Conservation (phyloP, 2,329 filamentous ascomycete genomes). For the Colletotrichum sp. region DNA sequence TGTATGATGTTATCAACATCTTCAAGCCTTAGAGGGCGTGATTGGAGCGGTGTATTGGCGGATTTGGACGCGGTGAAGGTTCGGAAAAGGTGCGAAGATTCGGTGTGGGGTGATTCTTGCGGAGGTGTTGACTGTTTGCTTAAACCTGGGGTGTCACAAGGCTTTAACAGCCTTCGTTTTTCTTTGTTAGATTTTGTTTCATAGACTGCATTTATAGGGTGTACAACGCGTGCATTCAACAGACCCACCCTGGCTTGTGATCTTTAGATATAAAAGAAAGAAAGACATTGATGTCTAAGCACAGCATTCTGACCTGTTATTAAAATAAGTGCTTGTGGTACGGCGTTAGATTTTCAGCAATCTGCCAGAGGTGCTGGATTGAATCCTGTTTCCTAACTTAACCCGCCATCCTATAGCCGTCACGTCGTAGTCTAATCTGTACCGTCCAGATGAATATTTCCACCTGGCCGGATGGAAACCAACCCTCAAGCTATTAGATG, state of each 20-base stretch:
- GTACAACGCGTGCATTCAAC: fast-evolving
- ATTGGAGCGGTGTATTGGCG: background rate
- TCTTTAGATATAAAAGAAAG: background rate
- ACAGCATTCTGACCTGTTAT: too few species aligned
- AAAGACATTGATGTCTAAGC: fast-evolving
- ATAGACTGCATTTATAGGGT: background rate
- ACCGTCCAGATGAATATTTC: too few species aligned
- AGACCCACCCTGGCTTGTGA: background rate
- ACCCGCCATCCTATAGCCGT: too few species aligned
- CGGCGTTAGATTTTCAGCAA: too few species aligned
- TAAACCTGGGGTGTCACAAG: background rate
- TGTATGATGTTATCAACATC: background rate
- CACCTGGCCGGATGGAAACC: too few species aligned
- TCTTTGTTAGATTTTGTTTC: background rate
- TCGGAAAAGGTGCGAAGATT: background rate
- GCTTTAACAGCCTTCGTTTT: background rate
- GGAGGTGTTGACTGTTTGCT: background rate
- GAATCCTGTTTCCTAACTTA: too few species aligned
- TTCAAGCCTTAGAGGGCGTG: background rate
- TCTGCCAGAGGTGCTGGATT: too few species aligned
- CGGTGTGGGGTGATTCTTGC: fast-evolving
- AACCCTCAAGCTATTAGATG: too few species aligned
- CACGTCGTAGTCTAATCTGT: too few species aligned
- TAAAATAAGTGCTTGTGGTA: too few species aligned
- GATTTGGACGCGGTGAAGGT: fast-evolving